Evolutionary conservation across 2,329 filamentous ascomycete genomes (phyloP).

Genomic region (Cryphonectria parasitica): DNA sequence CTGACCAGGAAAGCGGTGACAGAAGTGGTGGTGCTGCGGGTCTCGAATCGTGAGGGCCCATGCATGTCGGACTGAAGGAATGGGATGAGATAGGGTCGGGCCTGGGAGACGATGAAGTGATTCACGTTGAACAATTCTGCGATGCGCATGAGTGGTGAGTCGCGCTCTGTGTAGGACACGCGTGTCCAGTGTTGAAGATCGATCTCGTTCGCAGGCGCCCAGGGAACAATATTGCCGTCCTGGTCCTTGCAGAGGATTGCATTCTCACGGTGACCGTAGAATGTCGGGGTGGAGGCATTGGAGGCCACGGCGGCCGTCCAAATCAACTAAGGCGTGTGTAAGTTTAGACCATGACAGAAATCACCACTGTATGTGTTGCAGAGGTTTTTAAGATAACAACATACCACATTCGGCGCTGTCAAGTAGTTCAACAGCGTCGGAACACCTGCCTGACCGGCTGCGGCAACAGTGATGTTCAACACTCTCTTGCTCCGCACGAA

Average conservation of each 20-base stretch:
- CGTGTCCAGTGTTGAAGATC: constrained; percentile 72
- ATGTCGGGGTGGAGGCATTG: constrained; percentile 67
- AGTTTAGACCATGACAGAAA: neutral
- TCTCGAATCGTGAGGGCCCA: constrained; percentile 67
- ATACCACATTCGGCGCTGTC: constrained; percentile 87
- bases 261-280: constrained; percentile 67
- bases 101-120: constrained; percentile 93
- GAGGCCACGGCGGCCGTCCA: constrained; percentile 80
- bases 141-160: constrained; percentile 69
- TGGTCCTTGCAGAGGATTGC: constrained; percentile 78
- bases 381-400: constrained; percentile 44
- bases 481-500: constrained; percentile 83
- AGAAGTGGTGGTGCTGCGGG: constrained; percentile 60
- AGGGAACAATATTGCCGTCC: constrained; percentile 72
- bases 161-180: constrained; percentile 67
- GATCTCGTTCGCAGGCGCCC: constrained; percentile 65
- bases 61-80: constrained; percentile 83
- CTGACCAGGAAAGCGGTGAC: constrained; percentile 64
- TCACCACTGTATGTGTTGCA: neutral
- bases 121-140: constrained; percentile 90
- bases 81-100: constrained; percentile 84
- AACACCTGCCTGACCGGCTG: constrained; percentile 72
- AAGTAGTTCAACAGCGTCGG: constrained; percentile 90
- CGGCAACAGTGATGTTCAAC: constrained; percentile 89
- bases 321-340: constrained; percentile 60